Percentiles rank a stretch among this genome's conserved stretches.
phyloP scores from a whole-genome alignment of 129 eudicot genomes.

The Centella asiatica region DNA sequence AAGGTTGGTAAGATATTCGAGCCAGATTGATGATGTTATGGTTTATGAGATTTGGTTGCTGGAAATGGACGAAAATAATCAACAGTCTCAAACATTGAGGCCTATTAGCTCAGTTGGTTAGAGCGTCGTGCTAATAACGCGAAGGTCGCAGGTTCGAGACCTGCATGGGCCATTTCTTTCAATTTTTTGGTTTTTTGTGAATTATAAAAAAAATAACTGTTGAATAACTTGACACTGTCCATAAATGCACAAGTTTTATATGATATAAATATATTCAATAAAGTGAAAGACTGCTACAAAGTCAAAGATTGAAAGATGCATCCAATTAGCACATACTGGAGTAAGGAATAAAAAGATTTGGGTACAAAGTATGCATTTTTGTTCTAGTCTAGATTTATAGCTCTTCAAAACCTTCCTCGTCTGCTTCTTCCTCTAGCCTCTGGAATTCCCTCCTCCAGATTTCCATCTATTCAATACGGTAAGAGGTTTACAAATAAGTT shows the following conservation, averaged over 20 bases:
- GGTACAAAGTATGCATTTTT: not conserved
- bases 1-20: too few relatives aligned
- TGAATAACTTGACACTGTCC: too few relatives aligned
- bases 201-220: too few relatives aligned
- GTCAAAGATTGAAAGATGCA: too few relatives aligned
- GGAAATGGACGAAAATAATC: too few relatives aligned
- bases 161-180: slow-evolving; percentile 97
- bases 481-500: not conserved
- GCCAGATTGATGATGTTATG: too few relatives aligned
- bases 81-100: too few relatives aligned
- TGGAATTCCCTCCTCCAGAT: slow-evolving; percentile 77
- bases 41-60: too few relatives aligned
- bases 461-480: slow-evolving; percentile 55
- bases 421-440: slow-evolving; percentile 83
- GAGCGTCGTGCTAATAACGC: slow-evolving; percentile 96
- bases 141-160: slow-evolving; percentile 91
- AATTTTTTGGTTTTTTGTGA: too few relatives aligned
- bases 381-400: slow-evolving; percentile 26
- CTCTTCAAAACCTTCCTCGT: slow-evolving; percentile 97
- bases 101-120: slow-evolving; percentile 98
- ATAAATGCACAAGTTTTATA: too few relatives aligned
- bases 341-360: not conserved
- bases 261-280: too few relatives aligned
- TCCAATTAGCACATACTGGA: not conserved
- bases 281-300: too few relatives aligned